Evolutionary conservation across 169 alveolate species (phyloP).

Genomic region (Plasmodium billcollinsi): DNA sequence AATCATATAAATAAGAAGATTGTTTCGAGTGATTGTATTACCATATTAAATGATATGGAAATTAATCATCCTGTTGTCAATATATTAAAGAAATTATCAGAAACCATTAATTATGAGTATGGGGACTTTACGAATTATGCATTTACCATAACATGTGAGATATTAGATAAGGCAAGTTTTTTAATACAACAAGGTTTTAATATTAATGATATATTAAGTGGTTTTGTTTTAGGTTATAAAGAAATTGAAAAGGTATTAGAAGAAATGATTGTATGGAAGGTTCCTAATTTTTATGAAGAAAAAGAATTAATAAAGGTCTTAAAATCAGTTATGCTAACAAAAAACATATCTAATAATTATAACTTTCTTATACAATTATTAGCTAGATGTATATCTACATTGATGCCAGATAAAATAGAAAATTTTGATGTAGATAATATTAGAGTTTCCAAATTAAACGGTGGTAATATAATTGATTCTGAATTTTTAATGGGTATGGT

Average conservation of each 20-base stretch:
- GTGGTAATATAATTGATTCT: slow-evolving; percentile 95
- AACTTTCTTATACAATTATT: slow-evolving; percentile 83
- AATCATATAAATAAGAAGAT: slow-evolving; percentile 97
- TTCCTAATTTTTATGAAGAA: slow-evolving; percentile 83
- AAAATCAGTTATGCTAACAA: slow-evolving; percentile 81
- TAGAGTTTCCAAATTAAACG: slow-evolving; percentile 97
- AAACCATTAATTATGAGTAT: slow-evolving; percentile 96
- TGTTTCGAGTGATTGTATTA: slow-evolving; percentile 97
- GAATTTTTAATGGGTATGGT: slow-evolving; percentile 95
- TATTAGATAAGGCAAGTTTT: slow-evolving; percentile 92
- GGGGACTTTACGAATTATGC: slow-evolving; percentile 99
- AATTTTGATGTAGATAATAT: slow-evolving; percentile 97
- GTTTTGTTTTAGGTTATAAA: slow-evolving; percentile 87
- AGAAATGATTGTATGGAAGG: slow-evolving; percentile 76
- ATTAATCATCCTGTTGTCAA: slow-evolving; percentile 99
- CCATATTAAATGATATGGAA: slow-evolving; percentile 97
- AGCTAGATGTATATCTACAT: slow-evolving; percentile 93
- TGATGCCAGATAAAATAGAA: slow-evolving; percentile 93
- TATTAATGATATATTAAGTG: slow-evolving; percentile 96
- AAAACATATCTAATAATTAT: slow-evolving; percentile 77
- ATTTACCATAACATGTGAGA: slow-evolving; percentile 97
- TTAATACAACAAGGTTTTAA: slow-evolving; percentile 95
- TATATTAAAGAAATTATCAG: slow-evolving; percentile 97
- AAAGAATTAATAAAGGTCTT: slow-evolving; percentile 86
- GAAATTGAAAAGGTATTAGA: slow-evolving; percentile 38